Conservation (phyloP, 176 grass and related monocot species). For the Carex myosuroides region DNA sequence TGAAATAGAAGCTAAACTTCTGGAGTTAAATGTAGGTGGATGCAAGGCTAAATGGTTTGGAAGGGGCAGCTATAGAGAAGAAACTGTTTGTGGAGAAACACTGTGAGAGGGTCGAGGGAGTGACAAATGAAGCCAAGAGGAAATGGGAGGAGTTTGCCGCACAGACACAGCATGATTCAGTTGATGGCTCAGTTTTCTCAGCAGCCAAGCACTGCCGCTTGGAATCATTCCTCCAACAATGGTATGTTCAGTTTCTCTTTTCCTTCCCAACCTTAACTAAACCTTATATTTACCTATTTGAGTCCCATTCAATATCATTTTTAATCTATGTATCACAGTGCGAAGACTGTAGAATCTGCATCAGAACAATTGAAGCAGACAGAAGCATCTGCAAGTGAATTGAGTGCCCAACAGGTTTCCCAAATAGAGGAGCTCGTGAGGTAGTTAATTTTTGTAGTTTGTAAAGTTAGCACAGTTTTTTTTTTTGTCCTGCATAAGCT, state of each 20-base stretch:
- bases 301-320: conserved; percentile 9
- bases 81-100: conserved; percentile 74
- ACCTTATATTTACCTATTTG: not conserved
- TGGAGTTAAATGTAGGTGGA: conserved; percentile 51
- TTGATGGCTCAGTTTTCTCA: conserved; percentile 57
- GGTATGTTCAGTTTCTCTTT: conserved; percentile 25
- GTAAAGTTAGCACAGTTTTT: not conserved
- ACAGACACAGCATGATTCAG: conserved; percentile 60
- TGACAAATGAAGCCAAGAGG: conserved; percentile 79
- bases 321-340: conserved; percentile 33
- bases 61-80: conserved; percentile 48
- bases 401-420: conserved; percentile 62
- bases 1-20: not conserved
- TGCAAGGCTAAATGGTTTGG: conserved; percentile 53
- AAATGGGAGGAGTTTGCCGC: conserved; percentile 90
- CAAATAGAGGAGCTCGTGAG: conserved; percentile 72
- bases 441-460: conserved; percentile 24
- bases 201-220: conserved; percentile 85
- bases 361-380: conserved; percentile 76
- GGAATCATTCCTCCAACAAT: conserved; percentile 69
- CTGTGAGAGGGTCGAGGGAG: conserved; percentile 42
- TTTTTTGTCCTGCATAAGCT: not conserved
- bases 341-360: conserved; percentile 51
- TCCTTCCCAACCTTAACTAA: not conserved
- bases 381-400: conserved; percentile 49